A percentile compares a stretch with the other conserved stretches of the same genome.
These are phyloP conservation scores for Cryphonectria parasitica DNA, from an alignment of 2,329 filamentous ascomycete species.

Conservation along the genomic window DNA sequence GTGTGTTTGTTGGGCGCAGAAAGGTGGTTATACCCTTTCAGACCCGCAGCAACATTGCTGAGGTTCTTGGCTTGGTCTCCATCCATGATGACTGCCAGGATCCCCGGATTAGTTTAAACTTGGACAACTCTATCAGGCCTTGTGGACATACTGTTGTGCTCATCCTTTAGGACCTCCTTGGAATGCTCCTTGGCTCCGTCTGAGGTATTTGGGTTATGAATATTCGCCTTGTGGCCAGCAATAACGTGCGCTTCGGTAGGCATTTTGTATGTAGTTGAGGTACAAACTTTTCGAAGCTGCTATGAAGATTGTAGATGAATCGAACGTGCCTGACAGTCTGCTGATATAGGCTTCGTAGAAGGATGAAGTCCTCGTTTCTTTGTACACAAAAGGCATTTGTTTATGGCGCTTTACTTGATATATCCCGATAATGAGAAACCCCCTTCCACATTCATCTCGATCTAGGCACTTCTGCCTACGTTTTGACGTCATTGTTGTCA, in stretches of 20 bases:
- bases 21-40: conserved; percentile 49
- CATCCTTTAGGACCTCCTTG: conserved; percentile 53
- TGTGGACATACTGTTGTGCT: conserved; percentile 44
- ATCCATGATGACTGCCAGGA: conserved; percentile 36
- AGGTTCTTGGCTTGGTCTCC: conserved; percentile 53
- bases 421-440: not conserved
- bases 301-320: not conserved
- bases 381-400: not conserved
- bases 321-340: not conserved
- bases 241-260: conserved; percentile 54
- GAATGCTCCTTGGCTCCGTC: conserved; percentile 61
- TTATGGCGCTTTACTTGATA: not conserved
- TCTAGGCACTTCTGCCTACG: not conserved
- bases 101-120: not conserved
- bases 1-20: conserved; percentile 24
- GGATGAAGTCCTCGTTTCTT: not conserved
- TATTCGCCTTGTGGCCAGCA: conserved; percentile 62
- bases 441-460: not conserved
- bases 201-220: conserved; percentile 61
- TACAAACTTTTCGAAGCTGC: not conserved
- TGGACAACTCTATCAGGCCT: conserved; percentile 33
- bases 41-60: conserved; percentile 55
- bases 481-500: conserved; percentile 14
- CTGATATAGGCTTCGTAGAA: not conserved
- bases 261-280: conserved; percentile 42